phyloP scores from a whole-genome alignment of 768 basidiomycete genomes.

The Lyophyllum decastes region DNA sequence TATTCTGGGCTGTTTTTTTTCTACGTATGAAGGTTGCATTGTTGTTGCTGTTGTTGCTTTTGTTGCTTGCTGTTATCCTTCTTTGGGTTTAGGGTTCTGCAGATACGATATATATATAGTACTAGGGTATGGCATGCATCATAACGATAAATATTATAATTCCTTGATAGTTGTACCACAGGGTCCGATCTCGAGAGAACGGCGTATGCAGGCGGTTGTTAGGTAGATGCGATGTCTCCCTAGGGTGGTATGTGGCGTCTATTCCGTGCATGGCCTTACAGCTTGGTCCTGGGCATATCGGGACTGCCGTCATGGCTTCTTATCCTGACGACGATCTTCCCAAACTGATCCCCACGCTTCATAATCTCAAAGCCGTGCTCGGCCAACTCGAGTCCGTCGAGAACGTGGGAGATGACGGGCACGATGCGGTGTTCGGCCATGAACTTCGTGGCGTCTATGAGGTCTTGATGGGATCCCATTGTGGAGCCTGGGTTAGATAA shows the following conservation, averaged over 20 bases:
- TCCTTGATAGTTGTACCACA: neutral
- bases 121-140: neutral
- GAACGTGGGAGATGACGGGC: constrained; percentile 68
- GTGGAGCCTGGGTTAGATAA: constrained; percentile 60
- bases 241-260: neutral
- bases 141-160: constrained; percentile 5
- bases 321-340: constrained; percentile 71
- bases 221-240: too few relatives aligned
- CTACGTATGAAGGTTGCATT: neutral
- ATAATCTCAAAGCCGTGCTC: constrained; percentile 75
- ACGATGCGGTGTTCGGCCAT: constrained; percentile 63
- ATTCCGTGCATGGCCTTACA: neutral
- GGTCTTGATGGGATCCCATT: constrained; percentile 81
- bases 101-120: neutral
- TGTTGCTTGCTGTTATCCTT: neutral
- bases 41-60: neutral
- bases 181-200: neutral
- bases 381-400: constrained; percentile 63
- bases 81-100: neutral
- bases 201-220: neutral
- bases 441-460: constrained; percentile 72
- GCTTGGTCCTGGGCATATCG: constrained; percentile 3
- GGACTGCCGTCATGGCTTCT: neutral
- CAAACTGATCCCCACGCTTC: constrained; percentile 67
- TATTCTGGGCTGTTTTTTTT: neutral